Conservation (phyloP, 257 asterid genomes). For the Euphrasia confusa region DNA sequence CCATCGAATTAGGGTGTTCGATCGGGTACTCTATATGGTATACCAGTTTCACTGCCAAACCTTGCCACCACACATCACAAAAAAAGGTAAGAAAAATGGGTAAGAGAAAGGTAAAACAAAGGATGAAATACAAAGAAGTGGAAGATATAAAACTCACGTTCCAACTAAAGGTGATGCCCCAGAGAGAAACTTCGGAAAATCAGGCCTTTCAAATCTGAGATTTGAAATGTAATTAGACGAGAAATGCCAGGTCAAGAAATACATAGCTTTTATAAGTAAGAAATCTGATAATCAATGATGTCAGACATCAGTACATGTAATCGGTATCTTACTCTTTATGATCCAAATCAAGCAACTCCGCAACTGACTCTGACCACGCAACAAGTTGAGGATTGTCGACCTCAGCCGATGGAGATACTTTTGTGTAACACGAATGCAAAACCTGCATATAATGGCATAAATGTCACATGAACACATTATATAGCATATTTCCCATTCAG, state of each 20-base stretch:
- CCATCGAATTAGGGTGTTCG: no score
- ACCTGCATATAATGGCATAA: constrained; percentile 41
- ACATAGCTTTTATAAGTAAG: not conserved
- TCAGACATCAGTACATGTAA: constrained; percentile 5
- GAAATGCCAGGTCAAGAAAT: constrained; percentile 16
- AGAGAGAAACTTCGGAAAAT: constrained; percentile 67
- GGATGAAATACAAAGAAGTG: not conserved
- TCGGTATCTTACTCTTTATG: constrained; percentile 64
- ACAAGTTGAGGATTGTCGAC: constrained; percentile 92
- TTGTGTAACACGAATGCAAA: constrained; percentile 80
- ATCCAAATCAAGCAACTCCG: constrained; percentile 76
- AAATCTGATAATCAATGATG: constrained; percentile 7
- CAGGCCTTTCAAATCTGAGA: constrained; percentile 85
- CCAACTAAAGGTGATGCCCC: constrained; percentile 70
- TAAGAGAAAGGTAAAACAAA: not conserved
- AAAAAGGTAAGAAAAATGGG: no score
- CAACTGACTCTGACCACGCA: constrained; percentile 85
- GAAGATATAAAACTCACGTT: constrained; percentile 47
- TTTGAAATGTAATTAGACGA: constrained; percentile 21
- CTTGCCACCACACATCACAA: not conserved
- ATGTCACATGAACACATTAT: constrained; percentile 8
- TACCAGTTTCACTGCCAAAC: no score
- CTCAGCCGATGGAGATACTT: constrained; percentile 77
- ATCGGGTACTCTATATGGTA: no score
- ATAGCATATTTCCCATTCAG: not conserved